A percentile compares a stretch with the other conserved stretches of the same genome.
Conservation (phyloP, 2,329 filamentous ascomycete genomes). For the Zymoseptoria passerinii region DNA sequence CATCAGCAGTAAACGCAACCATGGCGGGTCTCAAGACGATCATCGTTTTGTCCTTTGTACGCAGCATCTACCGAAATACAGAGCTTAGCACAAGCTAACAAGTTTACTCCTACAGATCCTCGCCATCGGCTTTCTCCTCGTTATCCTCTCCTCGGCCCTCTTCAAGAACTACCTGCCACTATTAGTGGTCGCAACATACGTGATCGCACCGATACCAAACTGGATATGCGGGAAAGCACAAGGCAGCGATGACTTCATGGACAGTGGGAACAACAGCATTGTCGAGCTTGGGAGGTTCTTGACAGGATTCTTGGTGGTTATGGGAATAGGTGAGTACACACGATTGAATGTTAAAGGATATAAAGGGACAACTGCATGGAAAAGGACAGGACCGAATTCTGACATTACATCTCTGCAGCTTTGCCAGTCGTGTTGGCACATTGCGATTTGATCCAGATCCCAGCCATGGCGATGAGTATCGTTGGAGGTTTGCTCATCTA, state of each 20-base stretch:
- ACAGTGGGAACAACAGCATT: conserved; percentile 70
- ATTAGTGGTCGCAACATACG: conserved; percentile 90
- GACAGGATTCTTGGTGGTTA: conserved; percentile 91
- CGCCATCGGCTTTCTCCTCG: conserved; percentile 95
- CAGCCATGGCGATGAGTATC: conserved; percentile 93
- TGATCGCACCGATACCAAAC: conserved; percentile 88
- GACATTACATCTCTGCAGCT: conserved; percentile 45
- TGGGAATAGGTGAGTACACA: conserved; percentile 77
- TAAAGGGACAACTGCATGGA: neutral
- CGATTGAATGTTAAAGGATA: neutral
- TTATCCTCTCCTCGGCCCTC: conserved; percentile 93
- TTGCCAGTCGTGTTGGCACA: conserved; percentile 84
- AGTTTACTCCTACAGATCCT: conserved; percentile 53
- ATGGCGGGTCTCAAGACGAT: conserved; percentile 96
- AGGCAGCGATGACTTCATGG: conserved; percentile 94
- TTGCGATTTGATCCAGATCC: conserved; percentile 67
- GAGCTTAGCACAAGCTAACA: conserved; percentile 3
- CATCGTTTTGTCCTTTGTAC: conserved; percentile 93
- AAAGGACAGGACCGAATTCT: neutral
- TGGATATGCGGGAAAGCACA: conserved; percentile 86
- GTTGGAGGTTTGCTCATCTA: conserved; percentile 90
- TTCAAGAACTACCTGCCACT: conserved; percentile 93
- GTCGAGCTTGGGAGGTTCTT: conserved; percentile 89
- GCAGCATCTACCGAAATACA: conserved; percentile 19
- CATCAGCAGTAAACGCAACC: conserved; percentile 23